Conservation (phyloP, 2,329 filamentous ascomycete genomes). For the Paracoccidioides brasiliensis region DNA sequence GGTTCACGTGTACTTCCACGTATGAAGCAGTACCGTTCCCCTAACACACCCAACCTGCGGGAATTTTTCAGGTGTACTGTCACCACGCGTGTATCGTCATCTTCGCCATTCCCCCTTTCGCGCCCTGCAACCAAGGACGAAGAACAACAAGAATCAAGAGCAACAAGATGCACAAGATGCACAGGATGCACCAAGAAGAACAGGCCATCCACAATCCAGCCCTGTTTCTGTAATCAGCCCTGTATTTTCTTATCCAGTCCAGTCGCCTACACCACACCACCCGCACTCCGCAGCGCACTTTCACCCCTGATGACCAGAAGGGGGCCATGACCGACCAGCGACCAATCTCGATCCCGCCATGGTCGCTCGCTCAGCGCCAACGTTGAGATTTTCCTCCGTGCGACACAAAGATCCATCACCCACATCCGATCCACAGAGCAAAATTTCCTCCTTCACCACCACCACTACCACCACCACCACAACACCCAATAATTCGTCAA, state of each 20-base stretch:
- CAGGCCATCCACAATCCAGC: too few relatives aligned
- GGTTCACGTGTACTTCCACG: not conserved
- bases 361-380: conserved; percentile 23
- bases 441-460: conserved; percentile 11
- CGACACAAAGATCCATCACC: conserved; percentile 18
- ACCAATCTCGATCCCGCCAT: conserved; percentile 12
- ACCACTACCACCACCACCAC: conserved; percentile 23
- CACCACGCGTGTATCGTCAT: not conserved
- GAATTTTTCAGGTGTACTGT: not conserved
- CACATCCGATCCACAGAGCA: conserved; percentile 16
- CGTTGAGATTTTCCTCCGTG: conserved; percentile 21
- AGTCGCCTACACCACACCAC: not conserved
- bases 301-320: not conserved
- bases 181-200: not conserved
- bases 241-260: not conserved
- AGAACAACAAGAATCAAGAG: not conserved
- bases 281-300: not conserved
- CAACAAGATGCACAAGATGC: not conserved
- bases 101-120: not conserved
- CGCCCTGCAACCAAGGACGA: not conserved
- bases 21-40: not conserved
- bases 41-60: not conserved
- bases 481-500: conserved; percentile 13
- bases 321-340: conserved; percentile 4
- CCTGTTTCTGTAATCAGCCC: not conserved